Base-by-base conservation (phyloP, 1,284 basidiomycete species). In the Grifola frondosa region DNA sequence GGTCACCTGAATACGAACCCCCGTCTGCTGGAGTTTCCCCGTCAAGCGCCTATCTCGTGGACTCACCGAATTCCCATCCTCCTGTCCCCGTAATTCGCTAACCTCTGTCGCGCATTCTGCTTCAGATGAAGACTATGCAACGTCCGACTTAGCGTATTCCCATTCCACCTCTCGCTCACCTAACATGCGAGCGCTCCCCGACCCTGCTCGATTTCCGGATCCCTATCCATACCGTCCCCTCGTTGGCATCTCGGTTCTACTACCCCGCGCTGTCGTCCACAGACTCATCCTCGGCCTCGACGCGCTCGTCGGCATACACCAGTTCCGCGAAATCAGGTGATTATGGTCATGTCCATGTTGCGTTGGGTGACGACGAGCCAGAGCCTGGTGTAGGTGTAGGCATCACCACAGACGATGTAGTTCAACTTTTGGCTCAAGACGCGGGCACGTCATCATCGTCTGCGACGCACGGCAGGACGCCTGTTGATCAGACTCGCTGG, bases 221-320 rank as follows among this genome's bases (percentile, higher is more conserved):
- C 75, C 74, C 7, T 77, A 80, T 61, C 75, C 78, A 20, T 75
- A 69, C 57, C 74, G 40, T 12, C 64, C 19, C 66, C 67, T n/a
- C 71, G 68, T 26, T 59, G 59, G 56, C 52, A 56, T 29, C 50
- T 61, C 16, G 62, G 59, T 28, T 53, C 56, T 13, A 52, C 59
- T 11, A 62, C 64, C 67, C 71, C 71, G 30, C 79, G 16, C 77
- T 86, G 38, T 87, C 84, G 4, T 83, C 81, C 4, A 74, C 77
- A 30, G 76, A 76, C 38, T 85, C 85, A 1, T 81, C 83, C 9
- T 79, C 81, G 29, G 71, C 75, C 2, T 88, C 85, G 4, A 80
- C 84, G 6, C 77, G 86, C 44, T 88, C 87, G 3, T 88, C 85
- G 8, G 83, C 85, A 9, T 87, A 87, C 59, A 82, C 84, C 19